Conservation (phyloP, 2,329 filamentous ascomycete genomes). For the Colletotrichum plurivorum region DNA sequence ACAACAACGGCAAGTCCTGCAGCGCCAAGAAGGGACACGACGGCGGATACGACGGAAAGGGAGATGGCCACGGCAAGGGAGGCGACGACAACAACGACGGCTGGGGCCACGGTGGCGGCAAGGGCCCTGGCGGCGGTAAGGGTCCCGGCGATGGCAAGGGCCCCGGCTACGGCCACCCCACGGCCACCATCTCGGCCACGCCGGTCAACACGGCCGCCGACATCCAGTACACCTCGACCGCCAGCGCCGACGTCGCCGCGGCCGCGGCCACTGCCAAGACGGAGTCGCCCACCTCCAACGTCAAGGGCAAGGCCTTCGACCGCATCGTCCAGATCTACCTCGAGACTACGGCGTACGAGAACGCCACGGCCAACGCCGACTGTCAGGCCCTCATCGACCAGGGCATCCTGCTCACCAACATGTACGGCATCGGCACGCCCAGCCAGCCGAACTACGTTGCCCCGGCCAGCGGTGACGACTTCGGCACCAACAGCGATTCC, state of each 20-base stretch:
- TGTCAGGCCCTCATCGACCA: constrained; percentile 47
- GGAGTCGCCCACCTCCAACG: constrained; percentile 71
- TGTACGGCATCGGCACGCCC: constrained; percentile 71
- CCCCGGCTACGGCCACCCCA: not conserved
- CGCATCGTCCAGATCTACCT: constrained; percentile 83
- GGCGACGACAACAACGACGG: not conserved
- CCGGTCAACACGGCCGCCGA: constrained; percentile 17
- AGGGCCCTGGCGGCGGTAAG: not conserved
- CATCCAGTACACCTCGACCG: constrained; percentile 64
- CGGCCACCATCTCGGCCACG: not conserved
- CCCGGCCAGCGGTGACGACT: constrained; percentile 73
- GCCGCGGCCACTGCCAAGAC: constrained; percentile 74
- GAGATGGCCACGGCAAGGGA: not conserved
- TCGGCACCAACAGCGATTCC: constrained; percentile 73
- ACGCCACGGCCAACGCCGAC: constrained; percentile 70
- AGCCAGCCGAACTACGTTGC: constrained; percentile 78
- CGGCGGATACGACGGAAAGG: not conserved
- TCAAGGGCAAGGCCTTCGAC: constrained; percentile 80
- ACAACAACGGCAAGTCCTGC: not conserved
- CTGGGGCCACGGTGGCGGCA: not conserved
- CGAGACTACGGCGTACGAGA: constrained; percentile 80
- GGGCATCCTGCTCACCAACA: constrained; percentile 50
- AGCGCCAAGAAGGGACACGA: not conserved
- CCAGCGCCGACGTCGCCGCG: constrained; percentile 63
- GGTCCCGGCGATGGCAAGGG: not conserved